phyloP scores from a whole-genome alignment of 2,329 filamentous ascomycete genomes.

The Tolypocladium guangdongense region DNA sequence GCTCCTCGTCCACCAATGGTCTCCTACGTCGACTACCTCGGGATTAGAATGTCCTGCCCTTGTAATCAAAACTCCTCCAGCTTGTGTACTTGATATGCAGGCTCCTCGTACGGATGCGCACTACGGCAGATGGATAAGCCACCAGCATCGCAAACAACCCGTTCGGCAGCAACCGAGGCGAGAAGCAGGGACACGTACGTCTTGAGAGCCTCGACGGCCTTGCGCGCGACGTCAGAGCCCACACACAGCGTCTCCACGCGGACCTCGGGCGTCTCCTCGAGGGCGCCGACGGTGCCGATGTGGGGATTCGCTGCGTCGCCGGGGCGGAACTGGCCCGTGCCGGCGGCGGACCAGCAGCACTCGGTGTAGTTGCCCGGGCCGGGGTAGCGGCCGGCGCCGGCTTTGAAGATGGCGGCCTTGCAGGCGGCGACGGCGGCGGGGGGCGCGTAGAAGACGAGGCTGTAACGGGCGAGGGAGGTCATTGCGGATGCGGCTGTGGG shows the following conservation, averaged over 20 bases:
- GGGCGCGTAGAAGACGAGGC: conserved; percentile 41
- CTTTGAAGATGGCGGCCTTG: conserved; percentile 45
- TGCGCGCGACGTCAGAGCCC: conserved; percentile 43
- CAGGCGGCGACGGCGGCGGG: conserved; percentile 30
- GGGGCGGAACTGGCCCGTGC: conserved; percentile 56
- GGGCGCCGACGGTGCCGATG: conserved; percentile 44
- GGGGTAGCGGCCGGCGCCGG: conserved; percentile 44
- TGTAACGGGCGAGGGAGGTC: conserved; percentile 12
- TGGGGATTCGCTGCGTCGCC: conserved; percentile 49
- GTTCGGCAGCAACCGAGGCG: too few species aligned
- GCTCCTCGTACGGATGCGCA: conserved; percentile 42
- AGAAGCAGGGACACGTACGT: conserved; percentile 31
- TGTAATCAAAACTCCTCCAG: conserved; percentile 32
- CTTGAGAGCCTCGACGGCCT: conserved; percentile 54
- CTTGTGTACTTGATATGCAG: conserved; percentile 35
- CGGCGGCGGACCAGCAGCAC: conserved; percentile 38
- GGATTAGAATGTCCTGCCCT: background rate
- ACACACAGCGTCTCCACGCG: conserved; percentile 53
- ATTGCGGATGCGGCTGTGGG: background rate
- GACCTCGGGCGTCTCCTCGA: conserved; percentile 50
- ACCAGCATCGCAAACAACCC: background rate
- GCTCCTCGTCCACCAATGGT: background rate
- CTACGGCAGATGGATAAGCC: background rate
- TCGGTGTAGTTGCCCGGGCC: conserved; percentile 43
- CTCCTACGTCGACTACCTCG: background rate